Base-by-base conservation (phyloP, 225 moss, liverwort and hornwort genomes). In the Thuidium tamariscinum region DNA sequence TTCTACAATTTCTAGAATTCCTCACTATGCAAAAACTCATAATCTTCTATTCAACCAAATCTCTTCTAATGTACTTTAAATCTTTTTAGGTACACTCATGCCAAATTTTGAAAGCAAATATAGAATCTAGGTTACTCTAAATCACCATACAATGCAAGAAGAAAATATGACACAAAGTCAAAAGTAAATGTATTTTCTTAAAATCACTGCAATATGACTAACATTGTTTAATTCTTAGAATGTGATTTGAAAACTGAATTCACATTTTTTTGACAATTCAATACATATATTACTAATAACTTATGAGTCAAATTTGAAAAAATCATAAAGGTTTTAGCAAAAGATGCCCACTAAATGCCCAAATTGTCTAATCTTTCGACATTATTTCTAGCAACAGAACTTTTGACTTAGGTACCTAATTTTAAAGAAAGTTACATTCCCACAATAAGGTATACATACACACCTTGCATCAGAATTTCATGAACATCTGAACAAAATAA, bases 161-260 rank as follows among this genome's bases (percentile, higher is more conserved):
- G 18, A 7, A 0, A 66, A 10, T 66, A 36, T 3, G 11, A 36
- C 20, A 36, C 10, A 3, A 20, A 36, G 20, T 20, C 18, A 0
- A 17, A n/a, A n/a, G 57, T 32, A n/a, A n/a, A 34, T n/a, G n/a
- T 5, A 4, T 63, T 63, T 64, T n/a, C 9, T 10, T 2, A 5
- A 19, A 64, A 64, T 64, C 0, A 0, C 19, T 1, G 2, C 3
- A 5, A 64, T 3, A n/a, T 18, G 18, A n/a, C n/a, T n/a, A n/a
- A n/a, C n/a, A n/a, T n/a, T n/a, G n/a, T n/a, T n/a, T n/a, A n/a
- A n/a, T n/a, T n/a, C n/a, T n/a, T n/a, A n/a, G 9, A 18, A n/a
- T 18, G 19, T 18, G n/a, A 65, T n/a, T 64, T 32, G 8, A 34
- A 6, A 34, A 64, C 9, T 29, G 13, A 29, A 14, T 29, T 26